A percentile compares a stretch with the other conserved stretches of the same genome.
Conservation (phyloP, 345 rosid genomes). For the Isatis tinctoria region DNA sequence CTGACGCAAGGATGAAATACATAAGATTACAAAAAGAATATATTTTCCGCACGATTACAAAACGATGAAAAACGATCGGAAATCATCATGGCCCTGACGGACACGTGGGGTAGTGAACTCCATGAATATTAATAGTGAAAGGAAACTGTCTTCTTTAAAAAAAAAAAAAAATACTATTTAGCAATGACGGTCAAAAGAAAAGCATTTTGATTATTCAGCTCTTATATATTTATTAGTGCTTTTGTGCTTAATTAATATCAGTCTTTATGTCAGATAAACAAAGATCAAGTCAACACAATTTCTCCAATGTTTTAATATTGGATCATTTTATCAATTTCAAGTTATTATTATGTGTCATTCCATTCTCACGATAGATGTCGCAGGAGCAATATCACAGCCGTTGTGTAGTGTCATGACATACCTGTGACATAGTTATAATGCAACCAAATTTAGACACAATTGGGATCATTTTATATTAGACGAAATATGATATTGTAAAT, state of each 20-base stretch:
- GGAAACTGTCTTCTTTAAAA: background rate
- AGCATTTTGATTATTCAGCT: background rate
- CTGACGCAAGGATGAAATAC: conserved; percentile 16
- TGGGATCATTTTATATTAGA: background rate
- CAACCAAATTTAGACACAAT: background rate
- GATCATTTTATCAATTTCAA: background rate
- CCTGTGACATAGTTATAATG: background rate
- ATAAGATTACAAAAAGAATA: background rate
- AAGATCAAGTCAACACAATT: background rate
- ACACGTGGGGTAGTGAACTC: conserved; percentile 32
- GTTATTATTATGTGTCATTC: background rate
- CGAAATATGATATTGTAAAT: too few species aligned
- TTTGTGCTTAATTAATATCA: background rate
- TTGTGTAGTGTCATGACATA: conserved; percentile 10
- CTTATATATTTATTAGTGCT: background rate
- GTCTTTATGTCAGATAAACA: background rate
- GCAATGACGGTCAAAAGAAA: conserved; percentile 18
- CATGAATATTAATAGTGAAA: background rate
- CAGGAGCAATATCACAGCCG: background rate
- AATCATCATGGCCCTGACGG: conserved; percentile 22
- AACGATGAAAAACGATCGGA: conserved; percentile 15
- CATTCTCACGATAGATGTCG: background rate
- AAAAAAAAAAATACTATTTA: background rate
- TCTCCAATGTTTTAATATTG: background rate
- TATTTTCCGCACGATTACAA: conserved; percentile 7